Evolutionary conservation across 768 basidiomycete species (phyloP).

Genomic region (Mycena capillaripes): DNA sequence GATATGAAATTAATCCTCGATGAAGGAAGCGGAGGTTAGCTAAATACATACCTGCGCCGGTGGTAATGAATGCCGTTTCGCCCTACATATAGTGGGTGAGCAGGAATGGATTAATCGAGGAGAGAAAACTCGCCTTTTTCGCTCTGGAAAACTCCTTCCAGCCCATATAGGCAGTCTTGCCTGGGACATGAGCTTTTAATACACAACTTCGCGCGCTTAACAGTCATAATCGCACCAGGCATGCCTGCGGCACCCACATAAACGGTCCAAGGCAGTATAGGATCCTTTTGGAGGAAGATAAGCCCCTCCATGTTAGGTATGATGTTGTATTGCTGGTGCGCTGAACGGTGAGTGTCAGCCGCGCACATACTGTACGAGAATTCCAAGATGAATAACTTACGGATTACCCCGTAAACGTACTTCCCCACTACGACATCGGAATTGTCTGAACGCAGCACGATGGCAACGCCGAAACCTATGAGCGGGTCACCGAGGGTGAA

Average conservation of each 20-base stretch:
- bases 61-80: constrained; percentile 17
- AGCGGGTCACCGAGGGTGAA: constrained; percentile 40
- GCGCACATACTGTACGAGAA: neutral
- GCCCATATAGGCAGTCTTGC: constrained; percentile 48
- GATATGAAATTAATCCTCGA: neutral
- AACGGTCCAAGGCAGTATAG: constrained; percentile 56
- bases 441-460: constrained; percentile 52
- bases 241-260: constrained; percentile 57
- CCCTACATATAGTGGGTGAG: neutral
- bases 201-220: neutral
- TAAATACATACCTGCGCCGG: constrained; percentile 7
- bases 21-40: neutral
- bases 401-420: constrained; percentile 47
- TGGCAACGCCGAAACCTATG: constrained; percentile 48
- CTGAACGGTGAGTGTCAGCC: constrained; percentile 30
- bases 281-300: constrained; percentile 50
- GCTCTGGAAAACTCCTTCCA: constrained; percentile 47
- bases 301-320: constrained; percentile 20
- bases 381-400: neutral
- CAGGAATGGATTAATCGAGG: too few relatives aligned
- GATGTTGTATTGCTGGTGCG: constrained; percentile 52
- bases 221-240: constrained; percentile 30
- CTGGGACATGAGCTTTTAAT: constrained; percentile 33
- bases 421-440: constrained; percentile 43
- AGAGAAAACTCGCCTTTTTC: constrained; percentile 44